phyloP scores from a whole-genome alignment of 495 filamentous ascomycete species.

The Aspergillus wentii region DNA sequence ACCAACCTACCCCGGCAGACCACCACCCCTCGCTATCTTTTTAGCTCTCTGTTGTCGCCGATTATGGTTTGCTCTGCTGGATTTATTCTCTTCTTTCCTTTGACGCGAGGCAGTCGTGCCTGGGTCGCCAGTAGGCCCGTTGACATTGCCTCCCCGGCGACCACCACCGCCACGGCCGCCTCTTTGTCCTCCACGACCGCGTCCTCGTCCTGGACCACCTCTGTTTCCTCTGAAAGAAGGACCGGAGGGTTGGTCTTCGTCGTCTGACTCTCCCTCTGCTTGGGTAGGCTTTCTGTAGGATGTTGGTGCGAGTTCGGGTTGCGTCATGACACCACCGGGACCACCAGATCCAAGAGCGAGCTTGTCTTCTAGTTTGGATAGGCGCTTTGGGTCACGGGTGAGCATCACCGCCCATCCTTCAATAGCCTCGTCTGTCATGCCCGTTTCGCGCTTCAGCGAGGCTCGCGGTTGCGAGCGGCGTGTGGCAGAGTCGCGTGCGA shows the following conservation, averaged over 20 bases:
- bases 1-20: constrained; percentile 42
- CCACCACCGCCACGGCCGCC: constrained; percentile 40
- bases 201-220: constrained; percentile 46
- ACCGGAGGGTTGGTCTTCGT: constrained; percentile 22
- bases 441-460: constrained; percentile 68
- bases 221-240: constrained; percentile 30
- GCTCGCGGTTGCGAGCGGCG: constrained; percentile 56
- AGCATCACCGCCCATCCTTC: constrained; percentile 94
- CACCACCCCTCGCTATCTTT: constrained; percentile 68
- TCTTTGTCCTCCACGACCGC: constrained; percentile 43
- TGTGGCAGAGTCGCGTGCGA: constrained; percentile 63
- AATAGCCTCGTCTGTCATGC: constrained; percentile 89
- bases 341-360: constrained; percentile 54
- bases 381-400: constrained; percentile 58
- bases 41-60: constrained; percentile 68
- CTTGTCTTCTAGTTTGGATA: constrained; percentile 60
- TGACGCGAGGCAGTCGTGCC: constrained; percentile 57
- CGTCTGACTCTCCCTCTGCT: constrained; percentile 28
- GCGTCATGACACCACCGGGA: constrained; percentile 28
- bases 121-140: constrained; percentile 54
- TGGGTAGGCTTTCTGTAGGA: constrained; percentile 43
- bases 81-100: constrained; percentile 75
- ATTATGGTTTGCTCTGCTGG: constrained; percentile 72
- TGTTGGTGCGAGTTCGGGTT: constrained; percentile 56
- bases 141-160: constrained; percentile 52